These are phyloP conservation scores for Yamadazyma epiphylla DNA, from an alignment of 1,139 yeast species.

Conservation along the genomic window DNA sequence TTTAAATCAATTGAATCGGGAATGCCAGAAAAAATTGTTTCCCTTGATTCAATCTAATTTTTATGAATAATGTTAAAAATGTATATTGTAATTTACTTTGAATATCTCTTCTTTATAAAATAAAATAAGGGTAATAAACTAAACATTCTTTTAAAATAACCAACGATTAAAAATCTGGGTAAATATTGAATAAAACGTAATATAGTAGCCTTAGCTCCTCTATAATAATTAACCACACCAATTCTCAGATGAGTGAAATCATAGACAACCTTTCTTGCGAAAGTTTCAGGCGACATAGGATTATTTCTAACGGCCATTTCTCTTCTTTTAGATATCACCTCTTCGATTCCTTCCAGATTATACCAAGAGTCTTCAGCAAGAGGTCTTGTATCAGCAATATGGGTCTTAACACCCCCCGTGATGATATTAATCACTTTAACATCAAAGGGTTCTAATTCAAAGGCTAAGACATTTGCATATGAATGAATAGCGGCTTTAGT, in stretches of 20 bases:
- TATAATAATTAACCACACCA: conserved; percentile 42
- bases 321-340: conserved; percentile 50
- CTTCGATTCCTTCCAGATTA: conserved; percentile 45
- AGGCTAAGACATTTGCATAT: conserved; percentile 57
- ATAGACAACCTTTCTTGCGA: conserved; percentile 51
- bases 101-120: conserved; percentile 18
- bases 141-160: conserved; percentile 43
- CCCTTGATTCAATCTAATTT: no score
- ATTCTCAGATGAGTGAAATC: conserved; percentile 42
- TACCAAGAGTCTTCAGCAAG: conserved; percentile 56
- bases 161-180: conserved; percentile 52
- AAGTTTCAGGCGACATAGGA: conserved; percentile 57
- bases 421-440: conserved; percentile 54
- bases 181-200: conserved; percentile 31
- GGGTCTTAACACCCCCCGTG: conserved; percentile 62
- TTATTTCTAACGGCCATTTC: conserved; percentile 56
- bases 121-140: conserved; percentile 31
- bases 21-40: conserved; percentile 26
- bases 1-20: conserved; percentile 32
- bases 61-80: no score
- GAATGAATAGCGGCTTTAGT: conserved; percentile 76
- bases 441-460: conserved; percentile 71
- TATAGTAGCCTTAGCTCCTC: conserved; percentile 49
- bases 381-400: conserved; percentile 48
- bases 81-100: conserved; percentile 9